Conservation (phyloP, 148 eudicot genomes). For the Euryodendron excelsum region DNA sequence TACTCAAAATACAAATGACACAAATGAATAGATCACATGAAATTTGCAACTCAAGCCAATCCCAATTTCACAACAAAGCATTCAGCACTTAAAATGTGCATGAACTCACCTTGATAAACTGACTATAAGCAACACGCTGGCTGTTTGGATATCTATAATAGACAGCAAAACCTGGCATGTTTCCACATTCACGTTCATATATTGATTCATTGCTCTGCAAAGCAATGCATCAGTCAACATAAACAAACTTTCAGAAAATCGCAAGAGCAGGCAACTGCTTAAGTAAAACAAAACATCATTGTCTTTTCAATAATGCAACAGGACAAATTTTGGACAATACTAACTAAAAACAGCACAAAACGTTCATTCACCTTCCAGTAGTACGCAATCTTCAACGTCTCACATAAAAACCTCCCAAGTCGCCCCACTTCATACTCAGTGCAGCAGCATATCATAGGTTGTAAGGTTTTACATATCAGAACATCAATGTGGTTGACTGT, state of each 20-base stretch:
- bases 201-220: conserved; percentile 85
- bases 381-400: conserved; percentile 89
- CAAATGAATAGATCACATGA: not conserved
- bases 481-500: conserved; percentile 98
- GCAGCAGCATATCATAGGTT: conserved; percentile 99
- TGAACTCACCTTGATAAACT: conserved; percentile 80
- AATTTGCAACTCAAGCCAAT: not conserved
- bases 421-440: conserved; percentile 98
- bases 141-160: conserved; percentile 93
- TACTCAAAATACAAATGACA: not conserved
- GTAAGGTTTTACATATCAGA: conserved; percentile 90
- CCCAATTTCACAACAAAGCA: too few relatives aligned
- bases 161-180: conserved; percentile 99
- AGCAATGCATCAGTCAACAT: conserved; percentile 5
- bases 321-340: not conserved
- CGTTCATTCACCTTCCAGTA: conserved; percentile 74
- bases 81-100: not conserved
- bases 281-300: not conserved
- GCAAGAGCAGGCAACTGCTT: not conserved
- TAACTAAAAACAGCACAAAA: not conserved
- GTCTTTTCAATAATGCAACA: too few relatives aligned
- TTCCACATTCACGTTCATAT: conserved; percentile 96
- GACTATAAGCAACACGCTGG: conserved; percentile 89
- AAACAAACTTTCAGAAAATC: not conserved
- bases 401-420: conserved; percentile 85